phyloP scores from a whole-genome alignment of 345 rosid genomes.

The Passiflora organensis region DNA sequence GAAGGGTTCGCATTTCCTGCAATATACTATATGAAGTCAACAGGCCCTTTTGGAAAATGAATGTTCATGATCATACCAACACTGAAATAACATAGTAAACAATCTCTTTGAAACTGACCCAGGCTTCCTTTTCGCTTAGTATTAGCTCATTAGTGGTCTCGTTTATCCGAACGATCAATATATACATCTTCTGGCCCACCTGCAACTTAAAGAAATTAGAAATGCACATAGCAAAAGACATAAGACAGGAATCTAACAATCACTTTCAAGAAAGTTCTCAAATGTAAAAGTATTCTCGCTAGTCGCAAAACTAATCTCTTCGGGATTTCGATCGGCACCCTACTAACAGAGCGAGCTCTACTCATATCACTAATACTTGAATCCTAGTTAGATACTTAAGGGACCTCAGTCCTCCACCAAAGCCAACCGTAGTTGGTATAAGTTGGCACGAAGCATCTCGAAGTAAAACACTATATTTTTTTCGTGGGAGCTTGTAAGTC shows the following conservation, averaged over 20 bases:
- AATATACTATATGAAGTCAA: constrained; percentile 17
- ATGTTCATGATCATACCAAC: background rate
- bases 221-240: constrained; percentile 3
- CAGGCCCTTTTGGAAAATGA: constrained; percentile 1
- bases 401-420: too few relatives aligned
- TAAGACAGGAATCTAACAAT: too few relatives aligned
- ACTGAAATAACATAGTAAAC: background rate
- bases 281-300: background rate
- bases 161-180: constrained; percentile 56
- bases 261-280: too few relatives aligned
- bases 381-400: too few relatives aligned
- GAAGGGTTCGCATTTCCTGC: constrained; percentile 71
- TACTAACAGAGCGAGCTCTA: too few relatives aligned
- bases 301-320: too few relatives aligned
- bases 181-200: constrained; percentile 61
- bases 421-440: too few relatives aligned
- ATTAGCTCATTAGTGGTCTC: constrained; percentile 72
- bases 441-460: too few relatives aligned
- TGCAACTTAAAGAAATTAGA: constrained; percentile 24
- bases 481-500: too few relatives aligned
- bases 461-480: too few relatives aligned
- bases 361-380: too few relatives aligned
- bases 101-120: constrained; percentile 49
- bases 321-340: too few relatives aligned
- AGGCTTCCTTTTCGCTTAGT: constrained; percentile 73